phyloP scores from a whole-genome alignment of 768 basidiomycete species.

The Mycena crocata region DNA sequence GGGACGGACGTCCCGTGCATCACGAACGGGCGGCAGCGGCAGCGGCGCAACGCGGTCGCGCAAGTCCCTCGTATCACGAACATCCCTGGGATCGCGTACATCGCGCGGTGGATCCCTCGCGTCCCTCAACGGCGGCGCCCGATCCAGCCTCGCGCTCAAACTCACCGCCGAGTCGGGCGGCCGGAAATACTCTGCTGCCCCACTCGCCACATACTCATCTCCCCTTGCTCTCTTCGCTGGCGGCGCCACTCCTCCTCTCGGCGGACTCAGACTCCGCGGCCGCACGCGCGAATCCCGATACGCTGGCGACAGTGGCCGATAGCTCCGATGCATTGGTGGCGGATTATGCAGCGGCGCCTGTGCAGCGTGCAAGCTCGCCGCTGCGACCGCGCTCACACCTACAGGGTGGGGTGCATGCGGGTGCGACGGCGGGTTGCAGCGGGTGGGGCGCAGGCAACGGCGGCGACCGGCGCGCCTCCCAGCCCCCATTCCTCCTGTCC shows the following conservation, averaged over 20 bases:
- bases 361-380: slow-evolving; percentile 19
- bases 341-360: slow-evolving; percentile 27
- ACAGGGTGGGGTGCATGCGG: slow-evolving; percentile 27
- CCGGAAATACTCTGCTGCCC: slow-evolving; percentile 18
- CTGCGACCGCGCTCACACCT: slow-evolving; percentile 27
- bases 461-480: slow-evolving; percentile 21
- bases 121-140: slow-evolving; percentile 10
- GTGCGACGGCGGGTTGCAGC: slow-evolving; percentile 21
- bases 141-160: slow-evolving; percentile 11
- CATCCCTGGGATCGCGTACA: not conserved
- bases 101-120: slow-evolving; percentile 3
- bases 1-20: slow-evolving; percentile 19
- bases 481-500: slow-evolving; percentile 18
- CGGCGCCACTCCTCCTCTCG: slow-evolving; percentile 19
- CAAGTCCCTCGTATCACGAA: slow-evolving; percentile 2
- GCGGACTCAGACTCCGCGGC: slow-evolving; percentile 29
- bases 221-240: slow-evolving; percentile 24
- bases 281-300: slow-evolving; percentile 24
- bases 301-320: slow-evolving; percentile 15
- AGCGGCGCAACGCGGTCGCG: not conserved
- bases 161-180: not conserved
- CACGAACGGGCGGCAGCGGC: slow-evolving; percentile 9
- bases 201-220: slow-evolving; percentile 20
- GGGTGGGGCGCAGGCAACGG: slow-evolving; percentile 9
- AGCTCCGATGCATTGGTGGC: slow-evolving; percentile 3